phyloP scores from a whole-genome alignment of 1,139 yeast species.

The Pichia sp. region DNA sequence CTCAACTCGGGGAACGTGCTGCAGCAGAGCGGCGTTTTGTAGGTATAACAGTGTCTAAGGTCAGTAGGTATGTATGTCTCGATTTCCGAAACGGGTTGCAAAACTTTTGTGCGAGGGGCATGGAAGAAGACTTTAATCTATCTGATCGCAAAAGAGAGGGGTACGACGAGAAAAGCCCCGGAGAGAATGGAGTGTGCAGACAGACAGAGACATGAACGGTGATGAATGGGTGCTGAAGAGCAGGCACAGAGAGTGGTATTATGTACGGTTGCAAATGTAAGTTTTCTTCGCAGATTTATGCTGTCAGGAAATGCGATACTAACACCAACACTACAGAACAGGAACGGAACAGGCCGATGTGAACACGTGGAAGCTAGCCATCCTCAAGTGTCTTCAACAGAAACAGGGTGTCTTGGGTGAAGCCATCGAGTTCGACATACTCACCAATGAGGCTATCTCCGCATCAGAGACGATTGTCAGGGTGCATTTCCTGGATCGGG shows the following conservation, averaged over 20 bases:
- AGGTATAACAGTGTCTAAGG: neutral
- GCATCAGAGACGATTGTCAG: slow-evolving; percentile 21
- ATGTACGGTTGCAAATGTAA: slow-evolving; percentile 12
- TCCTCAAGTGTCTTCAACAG: slow-evolving; percentile 34
- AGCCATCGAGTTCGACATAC: slow-evolving; percentile 39
- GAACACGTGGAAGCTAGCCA: slow-evolving; percentile 40
- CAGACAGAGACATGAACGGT: neutral
- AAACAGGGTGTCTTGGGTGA: slow-evolving; percentile 41
- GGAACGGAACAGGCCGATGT: slow-evolving; percentile 27
- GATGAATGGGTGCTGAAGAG: slow-evolving; percentile 2
- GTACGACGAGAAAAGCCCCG: too few relatives aligned
- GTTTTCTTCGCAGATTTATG: neutral
- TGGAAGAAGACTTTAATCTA: neutral
- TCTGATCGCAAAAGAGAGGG: neutral
- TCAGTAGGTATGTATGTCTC: neutral
- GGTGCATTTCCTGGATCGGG: slow-evolving; percentile 23
- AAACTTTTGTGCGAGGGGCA: neutral
- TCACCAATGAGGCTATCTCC: slow-evolving; percentile 18
- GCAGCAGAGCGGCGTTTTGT: slow-evolving; percentile 3
- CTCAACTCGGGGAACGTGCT: neutral
- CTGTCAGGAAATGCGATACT: neutral
- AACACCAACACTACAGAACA: slow-evolving; percentile 2
- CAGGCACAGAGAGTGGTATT: slow-evolving; percentile 12
- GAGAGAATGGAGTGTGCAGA: neutral
- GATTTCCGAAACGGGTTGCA: neutral